phyloP scores from a whole-genome alignment of 768 basidiomycete genomes.

The Pleurotus sapidus region DNA sequence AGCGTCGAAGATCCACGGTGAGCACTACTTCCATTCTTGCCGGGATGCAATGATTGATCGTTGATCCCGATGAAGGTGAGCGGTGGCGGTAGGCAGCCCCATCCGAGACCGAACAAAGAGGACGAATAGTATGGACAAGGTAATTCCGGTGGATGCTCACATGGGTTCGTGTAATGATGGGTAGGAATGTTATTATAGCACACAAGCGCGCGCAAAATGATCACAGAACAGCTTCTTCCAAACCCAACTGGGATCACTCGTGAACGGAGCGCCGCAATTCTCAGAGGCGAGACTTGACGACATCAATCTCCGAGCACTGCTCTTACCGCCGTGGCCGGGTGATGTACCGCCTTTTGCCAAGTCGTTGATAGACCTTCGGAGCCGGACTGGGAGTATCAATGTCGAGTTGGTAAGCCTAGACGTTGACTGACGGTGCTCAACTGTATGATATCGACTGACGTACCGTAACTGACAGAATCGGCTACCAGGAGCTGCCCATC shows the following conservation, averaged over 20 bases:
- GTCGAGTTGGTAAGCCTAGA: constrained; percentile 13
- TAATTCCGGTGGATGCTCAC: not conserved
- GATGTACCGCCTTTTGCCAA: constrained; percentile 9
- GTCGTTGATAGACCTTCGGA: constrained; percentile 13
- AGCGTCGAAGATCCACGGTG: constrained; percentile 1
- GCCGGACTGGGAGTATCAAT: constrained; percentile 11
- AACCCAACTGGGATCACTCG: constrained; percentile 9
- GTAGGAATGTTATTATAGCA: not conserved
- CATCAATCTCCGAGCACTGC: constrained; percentile 11
- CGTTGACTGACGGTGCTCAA: not conserved
- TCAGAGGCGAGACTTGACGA: constrained; percentile 7
- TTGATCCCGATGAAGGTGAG: not conserved
- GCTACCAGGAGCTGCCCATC: constrained; percentile 10
- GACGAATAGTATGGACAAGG: constrained; percentile 6
- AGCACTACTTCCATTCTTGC: not conserved
- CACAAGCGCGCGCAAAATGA: constrained; percentile 2
- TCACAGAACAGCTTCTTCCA: constrained; percentile 13
- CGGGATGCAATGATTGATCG: not conserved
- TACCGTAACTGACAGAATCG: constrained; percentile 8
- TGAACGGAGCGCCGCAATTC: constrained; percentile 1
- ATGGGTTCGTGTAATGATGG: not conserved
- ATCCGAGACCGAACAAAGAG: not conserved
- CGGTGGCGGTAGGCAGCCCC: not conserved
- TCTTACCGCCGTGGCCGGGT: constrained; percentile 11
- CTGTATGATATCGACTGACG: not conserved